These are phyloP conservation scores for Fusarium subglutinans DNA, from an alignment of 2,329 filamentous ascomycete species.

Conservation along the genomic window DNA sequence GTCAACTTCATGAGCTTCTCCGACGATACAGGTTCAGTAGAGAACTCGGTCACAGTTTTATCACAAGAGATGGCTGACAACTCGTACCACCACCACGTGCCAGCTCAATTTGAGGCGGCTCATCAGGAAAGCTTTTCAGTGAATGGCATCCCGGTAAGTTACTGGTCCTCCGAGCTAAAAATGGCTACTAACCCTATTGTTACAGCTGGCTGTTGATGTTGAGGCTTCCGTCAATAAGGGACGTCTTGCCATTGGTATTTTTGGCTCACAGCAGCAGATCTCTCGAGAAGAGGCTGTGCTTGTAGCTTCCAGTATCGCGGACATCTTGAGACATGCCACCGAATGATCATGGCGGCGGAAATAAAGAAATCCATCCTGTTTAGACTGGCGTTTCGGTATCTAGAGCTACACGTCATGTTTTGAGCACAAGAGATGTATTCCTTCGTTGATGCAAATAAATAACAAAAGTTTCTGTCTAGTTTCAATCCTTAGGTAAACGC, in stretches of 20 bases:
- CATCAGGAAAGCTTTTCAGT: constrained; percentile 37
- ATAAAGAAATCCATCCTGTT: neutral
- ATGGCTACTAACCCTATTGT: neutral
- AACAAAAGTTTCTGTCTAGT: constrained; percentile 1
- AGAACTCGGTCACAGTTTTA: constrained; percentile 8
- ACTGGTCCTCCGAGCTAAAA: too few relatives aligned
- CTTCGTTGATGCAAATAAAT: neutral
- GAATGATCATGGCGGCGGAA: neutral
- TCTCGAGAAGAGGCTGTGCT: constrained; percentile 38
- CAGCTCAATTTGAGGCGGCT: constrained; percentile 12
- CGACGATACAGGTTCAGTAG: neutral
- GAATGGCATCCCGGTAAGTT: constrained; percentile 44
- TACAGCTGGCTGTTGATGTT: constrained; percentile 53
- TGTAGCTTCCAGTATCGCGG: constrained; percentile 42
- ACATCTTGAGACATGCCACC: constrained; percentile 16
- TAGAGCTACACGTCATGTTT: neutral
- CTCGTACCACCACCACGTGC: neutral
- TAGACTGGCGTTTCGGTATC: neutral
- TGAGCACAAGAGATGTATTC: neutral
- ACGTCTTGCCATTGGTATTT: constrained; percentile 52
- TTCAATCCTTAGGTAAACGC: constrained; percentile 5
- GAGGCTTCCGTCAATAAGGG: constrained; percentile 49
- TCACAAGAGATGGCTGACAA: neutral
- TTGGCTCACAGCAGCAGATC: constrained; percentile 47
- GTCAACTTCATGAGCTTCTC: constrained; percentile 81